Evolutionary conservation across 116 monocot genomes (phyloP), one percentile per base, ranked within the genome.

Genomic region (Cymodocea nodosa): DNA sequence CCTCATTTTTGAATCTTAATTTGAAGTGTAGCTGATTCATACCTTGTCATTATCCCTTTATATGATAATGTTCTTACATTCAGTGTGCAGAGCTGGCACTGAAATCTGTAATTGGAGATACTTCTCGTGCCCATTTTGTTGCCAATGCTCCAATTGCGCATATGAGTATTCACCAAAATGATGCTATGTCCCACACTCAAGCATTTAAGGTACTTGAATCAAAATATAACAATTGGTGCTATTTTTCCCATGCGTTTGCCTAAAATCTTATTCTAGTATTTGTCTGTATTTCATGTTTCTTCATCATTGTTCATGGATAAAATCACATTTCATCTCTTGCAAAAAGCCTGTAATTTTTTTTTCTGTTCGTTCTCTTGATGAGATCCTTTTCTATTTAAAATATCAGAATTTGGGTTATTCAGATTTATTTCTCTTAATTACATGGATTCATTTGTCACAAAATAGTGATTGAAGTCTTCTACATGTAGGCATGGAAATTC

Each of bases 61-160:
- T 65, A 6, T 52, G 17, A 50, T 18, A 34, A 15, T 7, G 30
- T 44, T 59, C 50, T 60, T 25, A 23, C 35, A 64, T 73, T 62
- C 81, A 90, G 95, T 95, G 95, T 87, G 90, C 90, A 67, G 90
- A 90, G 66, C 80, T 81, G 23, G 95, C 94, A 50, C 50, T 95
- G 63, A 77, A 85, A 76, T 79, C 87, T 57, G 81, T 90, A 62
- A 75, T 95, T 70, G 95, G 90, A 60, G 87, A 74, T 36, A 83
- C 87, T 67, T 65, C 78, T 23, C 48, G 90, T 81, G 83, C 87
- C 2, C 78, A 85, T 70, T 95, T 95, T 87, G 85, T 95, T 76
- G 95, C 90, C 57, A 90, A 90, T 81, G 90, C 90, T 64, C 95
- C 95, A 13, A 77, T 90, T 75, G 90, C 81, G 52, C 95, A 90